phyloP scores from a whole-genome alignment of 495 filamentous ascomycete species.

The Lasiosphaeria miniovina region DNA sequence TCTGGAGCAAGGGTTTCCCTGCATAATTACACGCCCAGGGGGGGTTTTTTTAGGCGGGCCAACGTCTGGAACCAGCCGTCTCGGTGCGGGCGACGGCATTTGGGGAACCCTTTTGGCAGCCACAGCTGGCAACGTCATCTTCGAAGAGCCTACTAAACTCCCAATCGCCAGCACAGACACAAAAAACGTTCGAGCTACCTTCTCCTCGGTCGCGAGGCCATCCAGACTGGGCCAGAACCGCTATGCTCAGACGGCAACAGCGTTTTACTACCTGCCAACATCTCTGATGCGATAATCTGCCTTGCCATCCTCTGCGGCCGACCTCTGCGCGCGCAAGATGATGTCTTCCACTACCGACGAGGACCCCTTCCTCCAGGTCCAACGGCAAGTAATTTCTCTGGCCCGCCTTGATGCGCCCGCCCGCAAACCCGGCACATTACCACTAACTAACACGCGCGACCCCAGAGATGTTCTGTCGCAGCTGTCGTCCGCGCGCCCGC shows the following conservation, averaged over 20 bases:
- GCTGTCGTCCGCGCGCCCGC: conserved; percentile 72
- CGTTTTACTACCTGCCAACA: neutral
- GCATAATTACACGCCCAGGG: neutral
- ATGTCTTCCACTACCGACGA: conserved; percentile 71
- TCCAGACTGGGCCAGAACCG: neutral
- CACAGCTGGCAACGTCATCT: conserved; percentile 12
- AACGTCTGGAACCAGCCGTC: neutral
- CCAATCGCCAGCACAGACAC: neutral
- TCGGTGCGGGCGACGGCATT: neutral
- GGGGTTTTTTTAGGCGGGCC: neutral
- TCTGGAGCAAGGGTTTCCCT: too few species aligned
- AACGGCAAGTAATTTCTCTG: conserved; percentile 56
- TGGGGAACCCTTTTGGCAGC: conserved; percentile 5
- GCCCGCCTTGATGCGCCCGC: neutral
- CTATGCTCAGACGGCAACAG: conserved; percentile 2
- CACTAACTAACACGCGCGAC: neutral
- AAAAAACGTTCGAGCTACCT: neutral
- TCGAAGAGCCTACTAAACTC: too few species aligned
- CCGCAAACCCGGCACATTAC: neutral
- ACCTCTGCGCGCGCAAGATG: conserved; percentile 39
- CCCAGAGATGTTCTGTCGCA: conserved; percentile 81
- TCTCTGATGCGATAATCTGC: conserved; percentile 12
- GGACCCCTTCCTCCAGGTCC: conserved; percentile 92
- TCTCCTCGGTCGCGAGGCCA: conserved; percentile 1
- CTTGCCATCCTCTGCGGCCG: conserved; percentile 3